Percentiles rank a stretch among this genome's conserved stretches.
Conservation (phyloP, 306 rosid genomes). For the Cyamopsis tetragonoloba region DNA sequence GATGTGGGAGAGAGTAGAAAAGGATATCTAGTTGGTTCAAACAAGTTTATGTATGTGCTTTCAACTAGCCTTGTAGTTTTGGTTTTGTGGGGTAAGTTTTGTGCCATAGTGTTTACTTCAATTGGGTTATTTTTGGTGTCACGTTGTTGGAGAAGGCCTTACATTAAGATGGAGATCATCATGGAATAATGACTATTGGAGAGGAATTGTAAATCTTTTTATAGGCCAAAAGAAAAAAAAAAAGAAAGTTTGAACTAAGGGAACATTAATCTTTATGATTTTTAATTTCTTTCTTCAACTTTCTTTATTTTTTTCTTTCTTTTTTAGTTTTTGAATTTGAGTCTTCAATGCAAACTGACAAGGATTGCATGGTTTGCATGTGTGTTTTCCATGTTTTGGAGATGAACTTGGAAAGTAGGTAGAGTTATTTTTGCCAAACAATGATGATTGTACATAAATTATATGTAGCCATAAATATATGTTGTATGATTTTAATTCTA, state of each 20-base stretch:
- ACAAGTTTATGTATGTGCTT: neutral
- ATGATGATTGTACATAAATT: neutral
- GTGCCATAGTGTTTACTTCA: conserved; percentile 22
- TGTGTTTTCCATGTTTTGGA: neutral
- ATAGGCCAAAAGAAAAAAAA: no score
- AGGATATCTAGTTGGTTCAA: neutral
- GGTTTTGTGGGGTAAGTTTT: conserved; percentile 32
- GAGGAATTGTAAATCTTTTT: no score
- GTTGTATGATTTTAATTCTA: no score
- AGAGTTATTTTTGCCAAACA: neutral
- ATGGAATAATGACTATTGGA: no score
- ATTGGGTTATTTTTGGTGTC: conserved; percentile 25
- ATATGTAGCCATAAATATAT: no score
- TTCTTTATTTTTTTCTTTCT: no score
- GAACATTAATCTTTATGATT: neutral
- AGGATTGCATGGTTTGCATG: neutral
- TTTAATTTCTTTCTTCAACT: no score
- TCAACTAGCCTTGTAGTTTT: conserved; percentile 13
- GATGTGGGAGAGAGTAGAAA: neutral
- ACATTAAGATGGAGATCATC: no score
- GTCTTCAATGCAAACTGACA: neutral
- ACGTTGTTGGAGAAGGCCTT: neutral
- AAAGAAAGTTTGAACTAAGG: neutral
- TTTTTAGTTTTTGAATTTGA: neutral
- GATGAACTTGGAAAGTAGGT: neutral